Evolutionary conservation across 352 stramenopile genomes (phyloP).

Genomic region (Pythium catenulatum): DNA sequence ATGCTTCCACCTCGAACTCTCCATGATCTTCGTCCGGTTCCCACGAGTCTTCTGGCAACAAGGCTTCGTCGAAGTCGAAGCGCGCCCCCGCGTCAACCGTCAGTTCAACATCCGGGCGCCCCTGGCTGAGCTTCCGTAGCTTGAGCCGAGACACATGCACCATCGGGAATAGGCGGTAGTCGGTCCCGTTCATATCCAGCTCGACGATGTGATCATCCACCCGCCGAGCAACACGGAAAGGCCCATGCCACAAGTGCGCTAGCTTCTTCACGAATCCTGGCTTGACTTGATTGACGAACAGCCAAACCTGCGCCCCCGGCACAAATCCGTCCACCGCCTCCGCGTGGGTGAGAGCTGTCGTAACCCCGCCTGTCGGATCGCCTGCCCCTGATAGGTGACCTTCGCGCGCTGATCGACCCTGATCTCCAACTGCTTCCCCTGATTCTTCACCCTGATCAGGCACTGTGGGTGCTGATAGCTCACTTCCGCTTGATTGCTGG

Average conservation of each 20-base stretch:
- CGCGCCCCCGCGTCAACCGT: too few relatives aligned
- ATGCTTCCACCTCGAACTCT: too few relatives aligned
- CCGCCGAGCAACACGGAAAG: conserved; percentile 1
- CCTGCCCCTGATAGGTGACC: too few relatives aligned
- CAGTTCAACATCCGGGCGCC: too few relatives aligned
- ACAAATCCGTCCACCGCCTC: neutral
- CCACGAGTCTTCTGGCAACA: too few relatives aligned
- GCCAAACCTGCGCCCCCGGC: neutral
- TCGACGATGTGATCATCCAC: neutral
- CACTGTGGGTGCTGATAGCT: neutral
- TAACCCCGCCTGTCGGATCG: too few relatives aligned
- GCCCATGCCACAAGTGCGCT: conserved; percentile 18
- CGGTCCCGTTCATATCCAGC: neutral
- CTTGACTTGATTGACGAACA: conserved; percentile 2
- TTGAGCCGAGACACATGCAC: conserved; percentile 21
- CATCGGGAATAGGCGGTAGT: neutral
- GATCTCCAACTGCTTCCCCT: too few relatives aligned
- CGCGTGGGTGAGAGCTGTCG: too few relatives aligned
- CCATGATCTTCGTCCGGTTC: too few relatives aligned
- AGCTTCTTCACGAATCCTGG: conserved; percentile 15
- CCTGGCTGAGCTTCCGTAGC: neutral
- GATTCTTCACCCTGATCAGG: too few relatives aligned
- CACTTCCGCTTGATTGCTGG: neutral
- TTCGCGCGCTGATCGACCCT: too few relatives aligned
- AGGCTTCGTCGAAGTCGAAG: too few relatives aligned